Percentiles rank a stretch among this genome's conserved stretches.
Evolutionary conservation across 2,329 filamentous ascomycete genomes (phyloP).

Genomic region (Aspergillus ochraceoroseus): DNA sequence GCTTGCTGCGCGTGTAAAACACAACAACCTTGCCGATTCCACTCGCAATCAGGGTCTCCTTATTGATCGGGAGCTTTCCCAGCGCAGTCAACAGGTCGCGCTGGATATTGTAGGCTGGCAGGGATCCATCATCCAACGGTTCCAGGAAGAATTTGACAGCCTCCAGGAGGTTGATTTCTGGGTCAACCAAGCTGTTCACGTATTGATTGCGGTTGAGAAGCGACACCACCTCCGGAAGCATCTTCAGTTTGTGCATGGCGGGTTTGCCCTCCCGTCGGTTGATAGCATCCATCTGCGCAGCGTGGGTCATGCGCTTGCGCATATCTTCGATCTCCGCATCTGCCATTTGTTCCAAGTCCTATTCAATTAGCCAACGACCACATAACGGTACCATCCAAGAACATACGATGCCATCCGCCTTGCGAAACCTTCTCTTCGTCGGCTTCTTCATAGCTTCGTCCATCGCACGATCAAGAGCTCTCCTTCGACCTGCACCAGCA

Average conservation of each 20-base stretch:
- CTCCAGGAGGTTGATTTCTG: slow-evolving; percentile 90
- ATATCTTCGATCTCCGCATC: slow-evolving; percentile 86
- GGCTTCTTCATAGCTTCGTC: slow-evolving; percentile 83
- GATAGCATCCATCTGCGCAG: slow-evolving; percentile 78
- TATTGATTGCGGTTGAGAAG: slow-evolving; percentile 81
- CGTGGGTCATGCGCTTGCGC: slow-evolving; percentile 83
- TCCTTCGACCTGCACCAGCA: slow-evolving; percentile 55
- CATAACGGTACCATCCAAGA: neutral
- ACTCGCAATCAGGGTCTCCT: slow-evolving; percentile 81
- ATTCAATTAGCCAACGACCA: slow-evolving; percentile 15
- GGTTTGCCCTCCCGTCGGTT: slow-evolving; percentile 74
- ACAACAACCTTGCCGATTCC: slow-evolving; percentile 94
- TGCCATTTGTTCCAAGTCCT: slow-evolving; percentile 86
- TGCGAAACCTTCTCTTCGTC: slow-evolving; percentile 62
- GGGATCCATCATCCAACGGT: slow-evolving; percentile 84
- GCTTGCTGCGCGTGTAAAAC: slow-evolving; percentile 95
- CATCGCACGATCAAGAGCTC: slow-evolving; percentile 80
- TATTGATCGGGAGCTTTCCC: slow-evolving; percentile 76
- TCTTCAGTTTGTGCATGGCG: slow-evolving; percentile 86
- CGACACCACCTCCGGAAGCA: slow-evolving; percentile 83
- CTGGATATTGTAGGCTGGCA: slow-evolving; percentile 96
- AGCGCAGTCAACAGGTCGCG: slow-evolving; percentile 84
- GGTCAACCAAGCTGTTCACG: slow-evolving; percentile 80
- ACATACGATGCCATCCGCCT: slow-evolving; percentile 82
- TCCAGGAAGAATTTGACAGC: slow-evolving; percentile 97